Conservation (phyloP, 2,329 filamentous ascomycete species). For the Fusarium decemcellulare region DNA sequence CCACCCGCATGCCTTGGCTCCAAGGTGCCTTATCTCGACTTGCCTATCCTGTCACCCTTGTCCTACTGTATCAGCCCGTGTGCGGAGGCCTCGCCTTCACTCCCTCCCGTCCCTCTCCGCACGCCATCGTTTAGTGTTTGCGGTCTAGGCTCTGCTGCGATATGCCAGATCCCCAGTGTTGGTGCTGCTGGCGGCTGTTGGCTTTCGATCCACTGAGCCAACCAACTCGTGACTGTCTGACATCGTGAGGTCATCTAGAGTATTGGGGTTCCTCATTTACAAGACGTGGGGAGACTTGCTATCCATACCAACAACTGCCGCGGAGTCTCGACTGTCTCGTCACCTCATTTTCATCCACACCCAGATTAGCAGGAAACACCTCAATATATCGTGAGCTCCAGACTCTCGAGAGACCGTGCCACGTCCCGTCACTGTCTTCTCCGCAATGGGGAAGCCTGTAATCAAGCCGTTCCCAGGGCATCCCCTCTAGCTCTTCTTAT, state of each 20-base stretch:
- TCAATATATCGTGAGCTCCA: background rate
- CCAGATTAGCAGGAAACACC: background rate
- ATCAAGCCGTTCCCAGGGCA: background rate
- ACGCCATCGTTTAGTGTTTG: background rate
- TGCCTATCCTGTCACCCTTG: background rate
- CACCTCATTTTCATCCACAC: too few relatives aligned
- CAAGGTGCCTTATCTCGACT: slow-evolving; percentile 8
- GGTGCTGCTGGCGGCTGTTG: background rate
- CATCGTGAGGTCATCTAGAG: background rate
- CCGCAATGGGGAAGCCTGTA: slow-evolving; percentile 8
- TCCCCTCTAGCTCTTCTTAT: slow-evolving; percentile 1
- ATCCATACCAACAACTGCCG: too few relatives aligned
- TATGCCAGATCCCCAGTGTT: background rate
- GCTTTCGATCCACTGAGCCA: background rate
- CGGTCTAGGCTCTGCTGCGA: background rate
- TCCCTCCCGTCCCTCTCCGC: background rate
- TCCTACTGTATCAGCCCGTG: background rate
- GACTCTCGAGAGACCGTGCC: background rate
- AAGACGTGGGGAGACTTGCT: too few relatives aligned
- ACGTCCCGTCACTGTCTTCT: background rate
- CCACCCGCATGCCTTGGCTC: background rate
- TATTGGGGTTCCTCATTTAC: background rate
- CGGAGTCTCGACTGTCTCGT: too few relatives aligned
- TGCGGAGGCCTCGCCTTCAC: slow-evolving; percentile 1
- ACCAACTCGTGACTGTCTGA: slow-evolving; percentile 2